Base-by-base conservation (phyloP, 176 grass and related monocot species). In the Saccharum spontaneum region DNA sequence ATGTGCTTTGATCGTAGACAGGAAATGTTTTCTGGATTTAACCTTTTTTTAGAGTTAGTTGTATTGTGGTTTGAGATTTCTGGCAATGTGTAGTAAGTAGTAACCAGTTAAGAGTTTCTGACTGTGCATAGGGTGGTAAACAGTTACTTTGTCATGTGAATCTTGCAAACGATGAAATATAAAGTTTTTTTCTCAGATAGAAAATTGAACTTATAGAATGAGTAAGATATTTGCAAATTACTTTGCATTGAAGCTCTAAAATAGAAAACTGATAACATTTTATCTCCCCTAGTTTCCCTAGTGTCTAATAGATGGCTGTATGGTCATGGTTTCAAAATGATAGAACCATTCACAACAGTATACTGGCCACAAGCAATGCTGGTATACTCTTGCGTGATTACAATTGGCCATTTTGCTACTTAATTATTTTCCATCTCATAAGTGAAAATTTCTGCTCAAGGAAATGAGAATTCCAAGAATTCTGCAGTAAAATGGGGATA, bases 101-200 rank as follows among this genome's bases (percentile, higher is more conserved):
- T 30, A 54, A 49, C 40, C 50, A 82, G 30, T 78, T 40, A 54
- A 74, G 1, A 57, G 18, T 40, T 70, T 26, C 52, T 73, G 40
- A 75, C 24, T 8, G 34, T 68, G 13, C 22, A 23, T 55, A 50
- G 52, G 52, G 10, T 68, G 46, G 33, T 50, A 79, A 55, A 50
- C 34, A 79, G 3, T 52, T 46, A 73, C 23, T 36, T 89, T 7
- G 31, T 8, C 34, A 6, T 61, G 22, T 89, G 39, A 86, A 49
- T 80, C 37, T 50, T 50, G 48, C 48, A 77, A 78, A 65, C 2
- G 71, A 63, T 43, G 24, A 13, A 64, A 75, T 89, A 41, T 36
- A 4, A 39, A 54, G 33, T 1, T 48, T 73, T 73, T 40, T 14
- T 13, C n/a, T 39, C 18, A 65, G 62, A 31, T 69, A n/a, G 11